Evolutionary conservation across 169 alveolate genomes (phyloP).

Genomic region (Theileria orientalis): DNA sequence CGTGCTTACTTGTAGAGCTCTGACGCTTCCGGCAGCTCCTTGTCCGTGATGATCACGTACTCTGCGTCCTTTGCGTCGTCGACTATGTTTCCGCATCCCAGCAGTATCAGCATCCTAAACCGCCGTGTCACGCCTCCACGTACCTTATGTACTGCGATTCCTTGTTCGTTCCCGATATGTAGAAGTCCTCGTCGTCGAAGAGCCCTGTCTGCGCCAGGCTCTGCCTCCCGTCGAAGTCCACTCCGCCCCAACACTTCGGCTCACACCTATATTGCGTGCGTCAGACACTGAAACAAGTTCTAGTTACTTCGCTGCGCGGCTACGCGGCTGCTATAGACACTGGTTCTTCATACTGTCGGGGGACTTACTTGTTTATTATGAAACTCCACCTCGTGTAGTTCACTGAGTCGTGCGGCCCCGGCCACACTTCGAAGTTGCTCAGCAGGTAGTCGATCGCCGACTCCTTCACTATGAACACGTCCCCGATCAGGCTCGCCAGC

Average conservation of each 20-base stretch:
- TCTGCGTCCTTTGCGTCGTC: conserved; percentile 69
- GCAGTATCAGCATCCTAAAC: conserved; percentile 50
- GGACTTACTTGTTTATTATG: conserved; percentile 11
- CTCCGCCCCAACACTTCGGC: conserved; percentile 64
- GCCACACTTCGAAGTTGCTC: conserved; percentile 71
- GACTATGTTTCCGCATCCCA: conserved; percentile 74
- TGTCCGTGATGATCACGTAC: conserved; percentile 69
- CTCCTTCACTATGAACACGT: conserved; percentile 74
- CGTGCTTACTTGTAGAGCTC: conserved; percentile 28
- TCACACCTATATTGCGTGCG: too few species aligned
- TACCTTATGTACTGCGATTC: conserved; percentile 42
- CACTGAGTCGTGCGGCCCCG: conserved; percentile 72
- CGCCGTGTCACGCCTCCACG: background rate
- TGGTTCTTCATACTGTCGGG: background rate
- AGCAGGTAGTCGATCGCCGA: conserved; percentile 72
- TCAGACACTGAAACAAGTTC: conserved; percentile 1
- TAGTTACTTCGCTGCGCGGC: too few species aligned
- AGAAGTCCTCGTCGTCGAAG: conserved; percentile 72
- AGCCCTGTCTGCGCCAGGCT: conserved; percentile 74
- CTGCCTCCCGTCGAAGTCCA: conserved; percentile 71
- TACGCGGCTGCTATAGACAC: too few species aligned
- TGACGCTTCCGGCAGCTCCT: conserved; percentile 38
- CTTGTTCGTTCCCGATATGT: conserved; percentile 48
- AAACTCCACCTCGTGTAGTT: conserved; percentile 57
- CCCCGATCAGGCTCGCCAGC: conserved; percentile 72